These are phyloP conservation scores for Neurospora hispaniola DNA, from an alignment of 495 filamentous ascomycete genomes.

Conservation along the genomic window DNA sequence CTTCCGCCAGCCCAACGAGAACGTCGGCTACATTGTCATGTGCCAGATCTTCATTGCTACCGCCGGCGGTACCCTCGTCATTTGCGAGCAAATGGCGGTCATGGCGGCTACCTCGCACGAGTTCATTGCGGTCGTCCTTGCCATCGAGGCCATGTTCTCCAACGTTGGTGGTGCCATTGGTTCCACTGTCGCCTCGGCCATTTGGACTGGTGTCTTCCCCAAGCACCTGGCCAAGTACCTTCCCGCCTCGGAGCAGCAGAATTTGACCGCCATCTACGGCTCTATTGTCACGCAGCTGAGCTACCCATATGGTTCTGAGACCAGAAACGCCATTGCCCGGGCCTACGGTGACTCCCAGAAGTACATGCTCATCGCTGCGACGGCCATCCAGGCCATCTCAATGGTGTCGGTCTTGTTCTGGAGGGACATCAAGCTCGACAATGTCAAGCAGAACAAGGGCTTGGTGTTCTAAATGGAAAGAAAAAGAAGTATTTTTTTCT, in stretches of 20 bases:
- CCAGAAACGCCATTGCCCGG: conserved; percentile 40
- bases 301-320: conserved; percentile 40
- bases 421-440: conserved; percentile 46
- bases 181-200: conserved; percentile 46
- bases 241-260: conserved; percentile 39
- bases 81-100: conserved; percentile 55
- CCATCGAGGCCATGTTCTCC: conserved; percentile 50
- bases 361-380: conserved; percentile 45
- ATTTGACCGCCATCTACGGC: conserved; percentile 43
- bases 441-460: conserved; percentile 34
- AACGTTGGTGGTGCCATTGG: conserved; percentile 58
- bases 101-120: conserved; percentile 57
- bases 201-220: conserved; percentile 56
- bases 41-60: conserved; percentile 73
- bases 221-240: conserved; percentile 41
- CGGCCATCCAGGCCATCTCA: conserved; percentile 38
- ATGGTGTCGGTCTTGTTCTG: conserved; percentile 38
- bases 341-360: conserved; percentile 48
- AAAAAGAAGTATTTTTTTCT: background rate
- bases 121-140: conserved; percentile 55
- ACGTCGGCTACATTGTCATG: conserved; percentile 62
- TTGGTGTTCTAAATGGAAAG: conserved; percentile 9
- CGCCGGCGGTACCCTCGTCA: conserved; percentile 46
- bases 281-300: conserved; percentile 38
- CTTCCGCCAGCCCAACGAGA: conserved; percentile 42